Evolutionary conservation across 208 protist genomes (phyloP).

Genomic region (Borovskyia barvae): DNA sequence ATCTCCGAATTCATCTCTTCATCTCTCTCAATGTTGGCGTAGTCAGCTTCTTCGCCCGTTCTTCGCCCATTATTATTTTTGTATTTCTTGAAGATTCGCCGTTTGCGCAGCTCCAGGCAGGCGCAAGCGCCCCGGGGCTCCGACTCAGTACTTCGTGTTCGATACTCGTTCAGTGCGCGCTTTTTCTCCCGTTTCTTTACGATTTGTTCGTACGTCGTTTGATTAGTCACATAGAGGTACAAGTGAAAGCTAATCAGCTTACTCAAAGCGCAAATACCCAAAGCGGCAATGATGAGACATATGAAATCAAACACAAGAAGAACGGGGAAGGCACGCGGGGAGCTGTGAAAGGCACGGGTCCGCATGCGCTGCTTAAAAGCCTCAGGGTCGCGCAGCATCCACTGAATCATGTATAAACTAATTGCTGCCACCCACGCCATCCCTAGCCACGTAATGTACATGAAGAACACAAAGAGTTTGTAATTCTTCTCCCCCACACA

Average conservation of each 20-base stretch:
- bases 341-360: slow-evolving; percentile 53
- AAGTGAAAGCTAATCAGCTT: slow-evolving; percentile 83
- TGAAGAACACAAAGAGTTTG: slow-evolving; percentile 69
- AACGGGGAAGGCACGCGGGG: slow-evolving; percentile 27
- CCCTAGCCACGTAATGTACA: slow-evolving; percentile 50
- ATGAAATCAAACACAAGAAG: slow-evolving; percentile 72
- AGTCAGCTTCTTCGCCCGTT: too few species aligned
- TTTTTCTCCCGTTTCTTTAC: slow-evolving; percentile 62
- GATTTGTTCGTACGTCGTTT: slow-evolving; percentile 80
- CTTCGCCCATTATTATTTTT: slow-evolving; percentile 2
- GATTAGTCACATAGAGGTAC: slow-evolving; percentile 50
- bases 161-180: slow-evolving; percentile 32
- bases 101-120: slow-evolving; percentile 50
- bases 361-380: slow-evolving; percentile 44
- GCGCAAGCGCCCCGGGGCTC: slow-evolving; percentile 10
- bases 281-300: slow-evolving; percentile 23
- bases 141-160: slow-evolving; percentile 2
- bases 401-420: slow-evolving; percentile 59
- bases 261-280: slow-evolving; percentile 40
- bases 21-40: too few species aligned
- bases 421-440: slow-evolving; percentile 61
- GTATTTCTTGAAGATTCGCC: slow-evolving; percentile 75
- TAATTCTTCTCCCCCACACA: slow-evolving; percentile 88
- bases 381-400: slow-evolving; percentile 38
- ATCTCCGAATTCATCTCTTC: too few species aligned